Conservation (phyloP, 306 rosid species). For the Quillaja saponaria region DNA sequence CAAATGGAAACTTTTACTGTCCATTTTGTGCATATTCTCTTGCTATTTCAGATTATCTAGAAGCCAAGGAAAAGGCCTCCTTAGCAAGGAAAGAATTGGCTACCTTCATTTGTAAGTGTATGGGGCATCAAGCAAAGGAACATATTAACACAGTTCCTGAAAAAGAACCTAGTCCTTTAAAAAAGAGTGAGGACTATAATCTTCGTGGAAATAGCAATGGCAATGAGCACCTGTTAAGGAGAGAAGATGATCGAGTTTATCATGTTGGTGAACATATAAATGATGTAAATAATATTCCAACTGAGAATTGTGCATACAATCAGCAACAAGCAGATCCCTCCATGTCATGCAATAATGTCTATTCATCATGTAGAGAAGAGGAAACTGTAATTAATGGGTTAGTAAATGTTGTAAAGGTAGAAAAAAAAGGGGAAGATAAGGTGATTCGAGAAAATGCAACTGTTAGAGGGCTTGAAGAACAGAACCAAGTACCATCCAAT, state of each 20-base stretch:
- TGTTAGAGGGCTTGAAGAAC: constrained; percentile 32
- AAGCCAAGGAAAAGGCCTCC: constrained; percentile 56
- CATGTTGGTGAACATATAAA: constrained; percentile 35
- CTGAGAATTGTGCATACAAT: constrained; percentile 12
- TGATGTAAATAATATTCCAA: constrained; percentile 30
- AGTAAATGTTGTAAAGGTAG: constrained; percentile 28
- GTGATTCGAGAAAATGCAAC: constrained; percentile 26
- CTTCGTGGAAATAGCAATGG: constrained; percentile 27
- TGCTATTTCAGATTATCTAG: constrained; percentile 54
- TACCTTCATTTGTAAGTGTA: constrained; percentile 39
- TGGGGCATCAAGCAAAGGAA: constrained; percentile 28
- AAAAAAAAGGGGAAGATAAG: constrained; percentile 32
- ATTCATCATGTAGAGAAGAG: constrained; percentile 32
- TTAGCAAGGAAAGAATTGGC: constrained; percentile 48
- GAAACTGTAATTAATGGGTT: constrained; percentile 24
- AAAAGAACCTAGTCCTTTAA: constrained; percentile 29
- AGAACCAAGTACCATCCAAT: constrained; percentile 28
- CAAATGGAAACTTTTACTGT: constrained; percentile 50
- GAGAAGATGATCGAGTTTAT: constrained; percentile 33
- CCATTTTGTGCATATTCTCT: constrained; percentile 70
- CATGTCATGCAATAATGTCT: constrained; percentile 9
- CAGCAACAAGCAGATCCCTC: constrained; percentile 32
- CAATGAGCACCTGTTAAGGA: constrained; percentile 32
- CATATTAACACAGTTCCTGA: constrained; percentile 24
- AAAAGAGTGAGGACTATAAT: constrained; percentile 31